Conservation (phyloP, 2,329 filamentous ascomycete genomes). For the Fusarium cicatricum region DNA sequence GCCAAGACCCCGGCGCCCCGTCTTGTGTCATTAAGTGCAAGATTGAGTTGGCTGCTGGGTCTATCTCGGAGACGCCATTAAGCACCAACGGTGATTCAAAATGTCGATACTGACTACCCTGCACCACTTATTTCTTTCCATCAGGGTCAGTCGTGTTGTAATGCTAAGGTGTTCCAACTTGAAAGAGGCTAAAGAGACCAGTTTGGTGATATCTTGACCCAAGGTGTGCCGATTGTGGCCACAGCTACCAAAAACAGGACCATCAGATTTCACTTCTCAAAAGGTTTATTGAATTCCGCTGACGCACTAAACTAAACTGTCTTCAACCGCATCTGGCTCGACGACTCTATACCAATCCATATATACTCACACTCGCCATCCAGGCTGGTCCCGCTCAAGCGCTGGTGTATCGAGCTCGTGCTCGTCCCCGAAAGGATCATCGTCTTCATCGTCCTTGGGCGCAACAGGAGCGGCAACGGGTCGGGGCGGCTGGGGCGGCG, state of each 20-base stretch:
- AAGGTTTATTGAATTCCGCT: neutral
- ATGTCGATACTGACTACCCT: too few relatives aligned
- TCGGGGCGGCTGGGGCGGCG: conserved; percentile 32
- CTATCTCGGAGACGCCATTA: neutral
- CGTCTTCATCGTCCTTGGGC: conserved; percentile 74
- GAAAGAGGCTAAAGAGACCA: too few relatives aligned
- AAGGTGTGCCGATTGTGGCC: too few relatives aligned
- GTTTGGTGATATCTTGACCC: too few relatives aligned
- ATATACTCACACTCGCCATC: conserved; percentile 36
- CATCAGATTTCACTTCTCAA: too few relatives aligned
- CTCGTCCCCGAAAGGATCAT: conserved; percentile 86
- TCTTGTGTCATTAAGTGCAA: conserved; percentile 11
- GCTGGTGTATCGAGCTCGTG: conserved; percentile 67
- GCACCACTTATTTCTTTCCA: too few relatives aligned
- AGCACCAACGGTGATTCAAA: neutral
- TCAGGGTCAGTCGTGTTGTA: too few relatives aligned
- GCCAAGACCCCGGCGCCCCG: neutral
- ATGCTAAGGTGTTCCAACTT: too few relatives aligned
- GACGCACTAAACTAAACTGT: too few relatives aligned
- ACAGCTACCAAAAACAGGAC: too few relatives aligned
- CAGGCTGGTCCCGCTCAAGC: conserved; percentile 43
- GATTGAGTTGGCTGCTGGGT: conserved; percentile 13
- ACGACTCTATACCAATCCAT: neutral
- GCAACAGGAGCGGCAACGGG: conserved; percentile 9
- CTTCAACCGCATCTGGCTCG: neutral